Conservation (phyloP, 164 flowering plant genomes). For the Piper longum region DNA sequence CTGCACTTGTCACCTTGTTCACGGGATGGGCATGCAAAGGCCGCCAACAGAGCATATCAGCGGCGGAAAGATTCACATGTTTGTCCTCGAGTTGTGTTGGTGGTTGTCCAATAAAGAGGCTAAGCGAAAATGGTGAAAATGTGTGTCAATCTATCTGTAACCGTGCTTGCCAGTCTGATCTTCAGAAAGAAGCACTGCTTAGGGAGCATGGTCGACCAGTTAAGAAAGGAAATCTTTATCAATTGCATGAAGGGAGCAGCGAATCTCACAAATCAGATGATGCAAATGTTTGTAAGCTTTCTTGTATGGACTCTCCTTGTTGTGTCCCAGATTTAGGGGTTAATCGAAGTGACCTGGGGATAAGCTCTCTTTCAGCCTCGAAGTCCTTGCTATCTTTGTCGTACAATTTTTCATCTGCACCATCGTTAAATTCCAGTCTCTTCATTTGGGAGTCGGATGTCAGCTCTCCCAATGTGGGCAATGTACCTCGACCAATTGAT, state of each 20-base stretch:
- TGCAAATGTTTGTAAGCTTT: constrained; percentile 13
- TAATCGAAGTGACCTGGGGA: constrained; percentile 35
- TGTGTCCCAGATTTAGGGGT: constrained; percentile 88
- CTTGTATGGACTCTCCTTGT: constrained; percentile 42
- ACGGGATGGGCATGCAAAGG: constrained; percentile 98
- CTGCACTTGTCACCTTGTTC: constrained; percentile 73
- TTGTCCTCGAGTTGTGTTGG: constrained; percentile 46
- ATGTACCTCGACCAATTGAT: constrained; percentile 60
- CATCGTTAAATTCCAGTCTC: constrained; percentile 78
- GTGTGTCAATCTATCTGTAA: constrained; percentile 15
- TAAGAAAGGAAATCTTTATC: constrained; percentile 30
- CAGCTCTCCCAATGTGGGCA: constrained; percentile 29
- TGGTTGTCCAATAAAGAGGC: constrained; percentile 38
- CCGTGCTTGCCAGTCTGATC: constrained; percentile 21
- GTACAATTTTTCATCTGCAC: constrained; percentile 46
- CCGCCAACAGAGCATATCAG: constrained; percentile 21
- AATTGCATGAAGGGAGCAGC: constrained; percentile 10
- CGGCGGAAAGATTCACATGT: constrained; percentile 21
- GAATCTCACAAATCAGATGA: constrained; percentile 8
- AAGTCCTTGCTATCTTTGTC: constrained; percentile 67
- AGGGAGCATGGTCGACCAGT: constrained; percentile 29
- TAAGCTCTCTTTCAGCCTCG: constrained; percentile 42
- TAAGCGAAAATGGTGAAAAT: constrained; percentile 17
- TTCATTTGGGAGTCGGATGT: constrained; percentile 69
- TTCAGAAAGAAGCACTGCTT: constrained; percentile 5